These are phyloP conservation scores for Mortierella sp. DNA, from an alignment of 371 early-diverging fungal genomes.

Conservation along the genomic window DNA sequence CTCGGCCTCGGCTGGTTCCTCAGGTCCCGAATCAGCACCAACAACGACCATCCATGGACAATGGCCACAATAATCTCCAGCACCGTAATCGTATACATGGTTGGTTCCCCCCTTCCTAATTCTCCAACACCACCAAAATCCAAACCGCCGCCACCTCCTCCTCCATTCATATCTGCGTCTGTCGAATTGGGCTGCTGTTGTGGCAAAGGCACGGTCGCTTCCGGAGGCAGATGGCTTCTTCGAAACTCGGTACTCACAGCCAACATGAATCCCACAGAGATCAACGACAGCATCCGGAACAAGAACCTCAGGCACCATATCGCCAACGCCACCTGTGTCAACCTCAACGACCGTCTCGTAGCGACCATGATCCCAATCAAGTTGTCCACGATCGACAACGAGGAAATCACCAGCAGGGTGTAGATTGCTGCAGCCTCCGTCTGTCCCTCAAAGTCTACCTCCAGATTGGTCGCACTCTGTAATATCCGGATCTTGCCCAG, in stretches of 20 bases:
- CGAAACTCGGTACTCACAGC: constrained; percentile 12
- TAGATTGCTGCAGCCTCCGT: constrained; percentile 40
- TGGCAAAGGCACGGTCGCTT: background rate
- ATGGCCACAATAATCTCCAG: constrained; percentile 34
- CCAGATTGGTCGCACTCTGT: background rate
- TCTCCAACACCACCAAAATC: background rate
- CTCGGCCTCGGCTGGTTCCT: constrained; percentile 39
- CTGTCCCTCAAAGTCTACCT: constrained; percentile 33
- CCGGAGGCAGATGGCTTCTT: background rate
- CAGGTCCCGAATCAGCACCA: constrained; percentile 44
- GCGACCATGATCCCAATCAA: constrained; percentile 46
- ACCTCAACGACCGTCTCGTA: constrained; percentile 33
- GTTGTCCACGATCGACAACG: constrained; percentile 46
- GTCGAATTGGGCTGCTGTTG: background rate
- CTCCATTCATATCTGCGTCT: background rate
- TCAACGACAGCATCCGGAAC: constrained; percentile 35
- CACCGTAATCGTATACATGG: constrained; percentile 24
- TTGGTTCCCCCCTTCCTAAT: background rate
- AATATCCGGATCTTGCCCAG: constrained; percentile 2
- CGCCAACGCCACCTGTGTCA: constrained; percentile 41
- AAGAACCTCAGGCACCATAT: constrained; percentile 52
- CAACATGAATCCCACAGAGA: constrained; percentile 39
- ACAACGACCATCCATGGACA: constrained; percentile 49
- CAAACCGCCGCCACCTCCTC: background rate
- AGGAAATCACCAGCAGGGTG: constrained; percentile 36